Evolutionary conservation across 257 asterid genomes (phyloP).

Genomic region (Fraxinus pennsylvanica): DNA sequence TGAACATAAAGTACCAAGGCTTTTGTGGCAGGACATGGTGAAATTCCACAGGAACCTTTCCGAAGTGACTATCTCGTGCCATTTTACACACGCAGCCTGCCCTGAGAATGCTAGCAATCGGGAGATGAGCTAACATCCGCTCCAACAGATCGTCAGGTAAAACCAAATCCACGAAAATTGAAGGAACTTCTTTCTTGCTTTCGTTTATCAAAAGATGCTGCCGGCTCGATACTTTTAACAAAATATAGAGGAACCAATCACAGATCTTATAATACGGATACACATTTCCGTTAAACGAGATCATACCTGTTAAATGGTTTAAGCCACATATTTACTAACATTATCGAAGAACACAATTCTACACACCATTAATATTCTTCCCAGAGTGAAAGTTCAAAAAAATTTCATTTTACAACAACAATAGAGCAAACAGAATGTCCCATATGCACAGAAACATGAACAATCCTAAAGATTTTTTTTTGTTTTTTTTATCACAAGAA

Average conservation of each 20-base stretch:
- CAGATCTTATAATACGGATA: neutral
- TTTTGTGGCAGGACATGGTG: conserved; percentile 53
- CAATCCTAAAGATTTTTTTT: neutral
- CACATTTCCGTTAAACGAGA: neutral
- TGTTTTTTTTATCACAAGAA: neutral
- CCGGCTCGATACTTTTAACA: neutral
- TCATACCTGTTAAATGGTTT: conserved; percentile 1
- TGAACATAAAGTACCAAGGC: conserved; percentile 99
- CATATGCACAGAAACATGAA: neutral
- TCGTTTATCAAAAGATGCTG: conserved; percentile 33
- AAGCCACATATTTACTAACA: neutral
- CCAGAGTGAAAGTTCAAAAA: neutral
- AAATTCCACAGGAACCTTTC: conserved; percentile 68
- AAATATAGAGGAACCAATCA: neutral
- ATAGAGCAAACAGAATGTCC: neutral
- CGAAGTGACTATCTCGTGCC: conserved; percentile 77
- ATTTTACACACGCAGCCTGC: conserved; percentile 79
- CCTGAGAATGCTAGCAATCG: conserved; percentile 75
- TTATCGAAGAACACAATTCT: neutral
- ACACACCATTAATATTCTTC: neutral
- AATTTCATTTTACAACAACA: neutral
- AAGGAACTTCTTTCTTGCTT: conserved; percentile 40
- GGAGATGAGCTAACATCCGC: conserved; percentile 74
- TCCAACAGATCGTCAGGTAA: conserved; percentile 88
- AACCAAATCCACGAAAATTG: conserved; percentile 59